phyloP scores from a whole-genome alignment of 116 monocot species.

The Papilionanthe hybrid region DNA sequence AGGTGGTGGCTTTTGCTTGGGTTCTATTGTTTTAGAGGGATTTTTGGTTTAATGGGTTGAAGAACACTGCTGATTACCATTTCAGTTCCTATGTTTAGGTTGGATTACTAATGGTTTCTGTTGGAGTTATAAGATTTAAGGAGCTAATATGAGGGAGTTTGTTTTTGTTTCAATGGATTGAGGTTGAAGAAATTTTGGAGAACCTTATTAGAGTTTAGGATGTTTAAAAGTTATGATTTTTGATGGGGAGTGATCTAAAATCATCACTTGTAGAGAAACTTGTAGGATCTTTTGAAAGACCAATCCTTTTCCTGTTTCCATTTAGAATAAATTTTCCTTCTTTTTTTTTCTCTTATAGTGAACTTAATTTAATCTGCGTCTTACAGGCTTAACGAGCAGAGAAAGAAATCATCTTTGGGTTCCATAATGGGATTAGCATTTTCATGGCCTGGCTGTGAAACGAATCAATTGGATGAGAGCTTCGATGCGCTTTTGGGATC shows the following conservation, averaged over 20 bases:
- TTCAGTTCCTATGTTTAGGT: no score
- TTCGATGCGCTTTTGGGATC: conserved; percentile 41
- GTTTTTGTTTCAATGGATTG: no score
- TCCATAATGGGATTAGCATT: conserved; percentile 35
- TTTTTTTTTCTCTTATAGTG: background rate
- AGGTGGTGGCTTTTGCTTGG: background rate
- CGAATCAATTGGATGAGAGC: conserved; percentile 32
- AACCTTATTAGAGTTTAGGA: background rate
- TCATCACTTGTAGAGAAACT: background rate
- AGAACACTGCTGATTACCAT: no score
- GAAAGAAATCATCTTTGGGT: background rate
- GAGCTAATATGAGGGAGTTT: no score
- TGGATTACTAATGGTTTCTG: no score
- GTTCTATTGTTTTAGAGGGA: no score
- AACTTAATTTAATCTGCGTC: background rate
- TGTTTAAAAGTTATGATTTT: conserved; percentile 1
- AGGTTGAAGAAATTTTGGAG: no score
- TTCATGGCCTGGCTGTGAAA: conserved; percentile 33
- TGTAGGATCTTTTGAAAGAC: no score
- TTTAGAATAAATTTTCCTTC: background rate
- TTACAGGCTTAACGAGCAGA: background rate
- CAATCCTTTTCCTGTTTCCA: no score
- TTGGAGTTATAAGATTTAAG: no score
- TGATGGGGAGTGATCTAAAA: background rate
- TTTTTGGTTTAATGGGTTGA: no score